Evolutionary conservation across 2,329 filamentous ascomycete species (phyloP), one percentile per base, ranked within the genome.

Genomic region (Berkeleyomyces rouxiae): DNA sequence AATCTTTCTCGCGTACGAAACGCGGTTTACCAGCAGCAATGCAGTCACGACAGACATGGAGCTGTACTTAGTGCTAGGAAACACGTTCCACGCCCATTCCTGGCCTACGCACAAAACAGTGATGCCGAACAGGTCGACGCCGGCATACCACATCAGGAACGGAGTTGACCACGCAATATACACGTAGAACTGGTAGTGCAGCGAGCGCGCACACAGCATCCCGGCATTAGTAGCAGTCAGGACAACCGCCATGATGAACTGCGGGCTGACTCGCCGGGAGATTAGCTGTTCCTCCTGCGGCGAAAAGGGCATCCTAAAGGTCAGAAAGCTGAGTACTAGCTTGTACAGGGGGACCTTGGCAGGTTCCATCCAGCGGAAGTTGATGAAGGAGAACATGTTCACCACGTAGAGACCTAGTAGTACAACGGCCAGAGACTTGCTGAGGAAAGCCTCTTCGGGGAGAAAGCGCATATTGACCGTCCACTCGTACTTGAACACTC

Each of bases 401-500:
- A 76, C 71, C 36, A 77, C 76, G 71, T 96, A 90, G 62, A 82
- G 70, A 1, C 73, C 77, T 36, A 96, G 77, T 59, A 96, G 78
- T 11, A 75, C 72, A 16, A 85, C 68, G 36, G 90, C 82, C 70
- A 96, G 95, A 1, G 75, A 71, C 65, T 76, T 81, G 67, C 79
- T 80, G 57, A 95, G 79, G 69, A 99, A 99, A 0, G 76, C 73
- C 5, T 87, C 82, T 73, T 96, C 90, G 13, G 87, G 85, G n/a
- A 96, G 75, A 71, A 97, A 97, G 61, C 91, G 84, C 93, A 93
- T 99, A 73, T 99, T 99, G 67, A 99, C 93, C 0, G 93, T 99
- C 93, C 93, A 99, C 74, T 92, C 90, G 78, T 92, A 97, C 69
- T 96, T 79, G 75, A 99, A 99, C 68, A 89, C 84, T 62, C 93